Conservation (phyloP, 768 basidiomycete species). For the Rhodotorula diobovata region DNA sequence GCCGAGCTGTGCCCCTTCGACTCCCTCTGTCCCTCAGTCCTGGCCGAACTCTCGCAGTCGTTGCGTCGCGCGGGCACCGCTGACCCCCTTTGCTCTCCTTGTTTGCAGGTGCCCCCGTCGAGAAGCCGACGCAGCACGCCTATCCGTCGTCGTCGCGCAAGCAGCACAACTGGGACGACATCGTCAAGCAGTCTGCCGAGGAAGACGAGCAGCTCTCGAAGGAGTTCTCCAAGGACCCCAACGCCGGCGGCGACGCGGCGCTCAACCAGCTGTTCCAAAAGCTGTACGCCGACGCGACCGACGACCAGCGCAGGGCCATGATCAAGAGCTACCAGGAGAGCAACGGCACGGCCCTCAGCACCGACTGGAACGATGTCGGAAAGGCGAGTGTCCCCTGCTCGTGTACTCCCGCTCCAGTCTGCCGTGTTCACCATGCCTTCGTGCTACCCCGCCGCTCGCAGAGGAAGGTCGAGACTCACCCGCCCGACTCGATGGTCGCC, state of each 20-base stretch:
- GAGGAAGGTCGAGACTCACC: conserved; percentile 66
- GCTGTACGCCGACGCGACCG: conserved; percentile 83
- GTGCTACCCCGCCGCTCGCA: no score
- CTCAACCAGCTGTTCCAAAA: conserved; percentile 68
- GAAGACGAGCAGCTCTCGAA: conserved; percentile 58
- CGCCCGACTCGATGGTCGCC: conserved; percentile 55
- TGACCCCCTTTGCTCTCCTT: conserved; percentile 34
- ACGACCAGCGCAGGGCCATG: conserved; percentile 89
- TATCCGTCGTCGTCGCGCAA: conserved; percentile 47
- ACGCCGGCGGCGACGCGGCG: conserved; percentile 78
- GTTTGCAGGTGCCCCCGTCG: conserved; percentile 44
- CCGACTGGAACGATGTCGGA: conserved; percentile 86
- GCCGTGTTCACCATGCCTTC: no score
- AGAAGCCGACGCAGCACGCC: conserved; percentile 48
- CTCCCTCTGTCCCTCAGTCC: not conserved
- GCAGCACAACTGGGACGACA: conserved; percentile 84
- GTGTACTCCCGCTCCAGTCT: not conserved
- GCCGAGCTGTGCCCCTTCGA: not conserved
- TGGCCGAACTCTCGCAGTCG: not conserved
- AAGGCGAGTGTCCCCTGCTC: conserved; percentile 47
- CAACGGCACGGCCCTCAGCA: conserved; percentile 90
- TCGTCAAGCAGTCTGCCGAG: conserved; percentile 62
- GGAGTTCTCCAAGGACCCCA: conserved; percentile 66
- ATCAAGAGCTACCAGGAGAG: conserved; percentile 96
- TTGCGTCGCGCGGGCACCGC: not conserved